Conservation (phyloP, 768 basidiomycete genomes). For the Hypholoma fasciculare region DNA sequence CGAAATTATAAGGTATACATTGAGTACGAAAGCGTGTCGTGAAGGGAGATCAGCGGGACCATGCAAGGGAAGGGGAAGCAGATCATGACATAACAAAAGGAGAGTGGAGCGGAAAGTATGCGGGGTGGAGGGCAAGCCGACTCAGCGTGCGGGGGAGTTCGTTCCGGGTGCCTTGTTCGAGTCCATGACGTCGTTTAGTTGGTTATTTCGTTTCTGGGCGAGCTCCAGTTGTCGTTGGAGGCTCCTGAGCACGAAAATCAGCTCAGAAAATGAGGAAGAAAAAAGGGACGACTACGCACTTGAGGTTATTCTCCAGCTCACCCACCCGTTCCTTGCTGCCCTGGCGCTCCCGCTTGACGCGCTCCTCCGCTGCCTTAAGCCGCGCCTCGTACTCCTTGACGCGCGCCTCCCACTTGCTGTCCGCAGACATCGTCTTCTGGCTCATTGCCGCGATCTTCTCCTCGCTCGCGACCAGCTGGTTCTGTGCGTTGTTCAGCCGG, state of each 20-base stretch:
- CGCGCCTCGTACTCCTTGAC: conserved; percentile 89
- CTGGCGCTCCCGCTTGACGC: conserved; percentile 90
- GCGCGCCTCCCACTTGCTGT: conserved; percentile 92
- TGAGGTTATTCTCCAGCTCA: conserved; percentile 72
- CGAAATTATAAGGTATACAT: conserved; percentile 9
- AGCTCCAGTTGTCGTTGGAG: conserved; percentile 76
- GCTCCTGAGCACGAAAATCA: conserved; percentile 45
- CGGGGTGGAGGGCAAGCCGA: not conserved
- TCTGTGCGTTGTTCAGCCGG: conserved; percentile 80
- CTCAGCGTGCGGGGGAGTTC: conserved; percentile 16
- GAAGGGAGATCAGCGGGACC: conserved; percentile 2
- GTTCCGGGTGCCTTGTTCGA: conserved; percentile 30
- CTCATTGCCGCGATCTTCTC: conserved; percentile 79
- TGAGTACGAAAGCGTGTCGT: conserved; percentile 6
- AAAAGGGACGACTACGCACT: conserved; percentile 41
- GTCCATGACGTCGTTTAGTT: conserved; percentile 56
- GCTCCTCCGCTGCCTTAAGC: conserved; percentile 83
- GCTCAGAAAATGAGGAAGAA: conserved; percentile 1
- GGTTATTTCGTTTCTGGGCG: conserved; percentile 72
- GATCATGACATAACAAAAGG: not conserved
- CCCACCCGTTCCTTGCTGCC: conserved; percentile 84
- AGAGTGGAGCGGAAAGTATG: not conserved
- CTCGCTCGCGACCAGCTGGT: conserved; percentile 82
- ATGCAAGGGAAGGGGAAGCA: conserved; percentile 2
- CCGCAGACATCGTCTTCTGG: conserved; percentile 69